Evolutionary conservation across 116 monocot genomes (phyloP).

Genomic region (Dioscorea cayenensis): DNA sequence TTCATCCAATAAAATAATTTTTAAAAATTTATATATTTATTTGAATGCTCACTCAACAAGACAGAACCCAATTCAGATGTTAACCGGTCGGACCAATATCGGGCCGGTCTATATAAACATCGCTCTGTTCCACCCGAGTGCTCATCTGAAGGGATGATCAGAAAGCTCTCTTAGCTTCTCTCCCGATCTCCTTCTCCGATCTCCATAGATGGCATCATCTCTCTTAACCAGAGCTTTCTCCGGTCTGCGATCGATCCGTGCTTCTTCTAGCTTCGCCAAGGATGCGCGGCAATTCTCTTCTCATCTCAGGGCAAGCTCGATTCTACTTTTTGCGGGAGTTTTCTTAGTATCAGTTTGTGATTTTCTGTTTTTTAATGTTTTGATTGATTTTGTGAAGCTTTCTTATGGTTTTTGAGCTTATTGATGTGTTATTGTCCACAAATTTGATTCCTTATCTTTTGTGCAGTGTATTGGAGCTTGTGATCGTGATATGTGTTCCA

Average conservation of each 20-base stretch:
- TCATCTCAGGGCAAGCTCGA: neutral
- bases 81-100: too few relatives aligned
- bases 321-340: neutral
- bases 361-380: neutral
- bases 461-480: conserved; percentile 21
- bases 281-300: neutral
- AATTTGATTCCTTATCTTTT: neutral
- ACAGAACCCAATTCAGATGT: too few relatives aligned
- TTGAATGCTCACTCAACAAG: too few relatives aligned
- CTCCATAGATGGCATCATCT: neutral
- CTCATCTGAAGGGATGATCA: neutral
- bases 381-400: neutral
- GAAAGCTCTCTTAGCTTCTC: neutral
- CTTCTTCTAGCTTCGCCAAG: neutral
- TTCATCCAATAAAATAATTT: too few relatives aligned
- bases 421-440: neutral
- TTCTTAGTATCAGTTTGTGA: neutral
- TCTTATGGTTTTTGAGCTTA: neutral
- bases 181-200: neutral
- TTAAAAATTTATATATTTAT: too few relatives aligned
- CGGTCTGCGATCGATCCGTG: neutral
- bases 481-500: conserved; percentile 2
- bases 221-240: neutral
- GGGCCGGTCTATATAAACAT: too few relatives aligned
- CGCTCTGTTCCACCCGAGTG: too few relatives aligned